Percentiles rank a stretch among this genome's conserved stretches.
These are phyloP conservation scores for Malania oleifera DNA, from an alignment of 164 flowering plant genomes.

Conservation along the genomic window DNA sequence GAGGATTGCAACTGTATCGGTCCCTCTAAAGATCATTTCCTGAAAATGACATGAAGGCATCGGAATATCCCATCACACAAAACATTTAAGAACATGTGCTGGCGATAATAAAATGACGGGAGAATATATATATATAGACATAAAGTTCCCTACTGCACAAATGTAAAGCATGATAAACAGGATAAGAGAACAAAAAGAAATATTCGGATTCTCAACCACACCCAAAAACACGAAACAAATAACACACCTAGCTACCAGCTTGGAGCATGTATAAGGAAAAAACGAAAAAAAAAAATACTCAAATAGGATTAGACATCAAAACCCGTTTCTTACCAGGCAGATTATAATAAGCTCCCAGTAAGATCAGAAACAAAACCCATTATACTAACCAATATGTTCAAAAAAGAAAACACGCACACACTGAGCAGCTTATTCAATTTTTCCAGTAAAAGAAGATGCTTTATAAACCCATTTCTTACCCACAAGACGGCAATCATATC, in stretches of 20 bases:
- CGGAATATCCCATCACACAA: background rate
- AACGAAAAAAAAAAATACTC: background rate
- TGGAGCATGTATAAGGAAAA: background rate
- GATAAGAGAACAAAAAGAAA: slow-evolving; percentile 1
- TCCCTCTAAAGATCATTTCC: slow-evolving; percentile 73
- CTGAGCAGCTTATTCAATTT: too few relatives aligned
- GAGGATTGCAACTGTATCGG: slow-evolving; percentile 62
- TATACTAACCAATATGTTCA: too few relatives aligned
- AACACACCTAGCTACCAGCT: background rate
- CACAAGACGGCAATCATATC: slow-evolving; percentile 91
- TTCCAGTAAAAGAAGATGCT: too few relatives aligned
- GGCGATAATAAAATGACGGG: background rate
- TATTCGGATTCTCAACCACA: slow-evolving; percentile 9
- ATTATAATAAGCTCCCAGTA: too few relatives aligned
- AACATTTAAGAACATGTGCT: background rate
- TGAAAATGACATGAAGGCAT: slow-evolving; percentile 8
- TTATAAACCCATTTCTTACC: too few relatives aligned
- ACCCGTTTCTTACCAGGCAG: too few relatives aligned
- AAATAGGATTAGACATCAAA: too few relatives aligned
- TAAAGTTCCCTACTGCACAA: background rate
- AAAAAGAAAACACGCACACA: too few relatives aligned
- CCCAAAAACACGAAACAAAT: background rate
- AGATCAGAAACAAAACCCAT: too few relatives aligned
- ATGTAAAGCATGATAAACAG: slow-evolving; percentile 4
- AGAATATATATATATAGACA: too few relatives aligned